A percentile compares a stretch with the other conserved stretches of the same genome.
phyloP scores from a whole-genome alignment of 78 protist species.

The Planoprotostelium fungivorum region DNA sequence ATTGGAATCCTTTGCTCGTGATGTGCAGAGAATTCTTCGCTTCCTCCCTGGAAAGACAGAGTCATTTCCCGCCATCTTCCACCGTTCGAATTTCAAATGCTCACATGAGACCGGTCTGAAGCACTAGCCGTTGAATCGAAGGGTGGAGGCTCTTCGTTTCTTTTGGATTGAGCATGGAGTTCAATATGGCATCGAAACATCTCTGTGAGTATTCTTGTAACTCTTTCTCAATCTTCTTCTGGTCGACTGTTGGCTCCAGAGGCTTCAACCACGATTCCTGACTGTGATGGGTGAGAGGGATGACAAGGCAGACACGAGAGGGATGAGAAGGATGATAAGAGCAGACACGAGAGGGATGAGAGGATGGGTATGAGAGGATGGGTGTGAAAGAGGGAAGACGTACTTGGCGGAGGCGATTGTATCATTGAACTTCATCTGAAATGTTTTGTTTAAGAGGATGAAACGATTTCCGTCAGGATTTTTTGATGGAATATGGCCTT shows the following conservation, averaged over 20 bases:
- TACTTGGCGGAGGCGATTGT: neutral
- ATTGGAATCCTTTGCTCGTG: neutral
- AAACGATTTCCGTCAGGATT: too few species aligned
- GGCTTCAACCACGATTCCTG: neutral
- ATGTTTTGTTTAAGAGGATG: neutral
- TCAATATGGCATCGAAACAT: neutral
- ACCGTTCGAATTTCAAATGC: neutral
- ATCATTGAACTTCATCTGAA: neutral
- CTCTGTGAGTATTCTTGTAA: neutral
- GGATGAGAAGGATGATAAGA: neutral
- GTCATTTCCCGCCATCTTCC: neutral
- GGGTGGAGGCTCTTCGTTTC: neutral
- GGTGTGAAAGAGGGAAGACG: too few species aligned
- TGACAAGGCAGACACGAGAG: too few species aligned
- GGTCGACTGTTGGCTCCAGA: neutral
- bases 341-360: neutral
- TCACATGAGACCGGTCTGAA: neutral
- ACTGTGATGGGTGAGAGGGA: neutral
- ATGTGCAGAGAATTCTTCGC: neutral
- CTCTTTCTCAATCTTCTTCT: neutral
- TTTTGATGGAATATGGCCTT: too few species aligned
- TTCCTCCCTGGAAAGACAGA: neutral
- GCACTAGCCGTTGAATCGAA: neutral
- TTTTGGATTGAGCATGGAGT: neutral
- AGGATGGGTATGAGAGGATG: too few species aligned